Evolutionary conservation across 192 early-diverging fungal species (phyloP).

Genomic region (Lunasporangiospora selenospora): DNA sequence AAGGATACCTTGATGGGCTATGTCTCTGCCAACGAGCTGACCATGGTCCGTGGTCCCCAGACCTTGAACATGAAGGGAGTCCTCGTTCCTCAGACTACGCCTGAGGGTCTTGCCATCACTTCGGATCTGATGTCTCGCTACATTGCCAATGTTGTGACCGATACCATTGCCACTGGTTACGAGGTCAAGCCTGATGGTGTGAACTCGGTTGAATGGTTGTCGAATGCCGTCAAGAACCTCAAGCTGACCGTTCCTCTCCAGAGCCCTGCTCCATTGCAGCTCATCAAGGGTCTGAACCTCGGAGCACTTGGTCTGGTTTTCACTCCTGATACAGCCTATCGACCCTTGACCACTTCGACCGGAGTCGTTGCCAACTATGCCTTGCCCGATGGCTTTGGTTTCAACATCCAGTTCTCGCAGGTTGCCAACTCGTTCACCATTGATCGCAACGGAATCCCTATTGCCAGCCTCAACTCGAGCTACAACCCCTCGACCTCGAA

Average conservation of each 20-base stretch:
- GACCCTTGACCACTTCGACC: conserved; percentile 45
- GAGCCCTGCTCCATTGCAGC: conserved; percentile 30
- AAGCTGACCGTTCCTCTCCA: conserved; percentile 50
- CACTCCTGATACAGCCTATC: conserved; percentile 39
- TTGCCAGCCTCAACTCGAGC: conserved; percentile 43
- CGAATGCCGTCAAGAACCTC: conserved; percentile 28
- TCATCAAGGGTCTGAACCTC: conserved; percentile 56
- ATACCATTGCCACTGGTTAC: conserved; percentile 53
- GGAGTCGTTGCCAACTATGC: conserved; percentile 46
- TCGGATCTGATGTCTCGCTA: conserved; percentile 57
- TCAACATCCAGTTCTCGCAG: conserved; percentile 46
- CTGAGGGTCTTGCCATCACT: conserved; percentile 42
- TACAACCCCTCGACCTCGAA: conserved; percentile 44
- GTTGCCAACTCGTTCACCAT: conserved; percentile 41
- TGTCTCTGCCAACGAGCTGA: conserved; percentile 48
- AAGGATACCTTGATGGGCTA: conserved; percentile 50
- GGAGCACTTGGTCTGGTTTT: conserved; percentile 55
- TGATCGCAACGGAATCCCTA: conserved; percentile 15
- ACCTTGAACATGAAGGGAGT: conserved; percentile 53
- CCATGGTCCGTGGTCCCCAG: conserved; percentile 49
- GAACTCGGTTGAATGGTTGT: conserved; percentile 49
- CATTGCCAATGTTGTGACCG: conserved; percentile 35
- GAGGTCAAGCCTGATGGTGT: conserved; percentile 51
- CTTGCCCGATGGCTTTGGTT: conserved; percentile 59
- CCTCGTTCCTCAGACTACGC: conserved; percentile 51